These are phyloP conservation scores for Ormosia emarginata DNA, from an alignment of 306 rosid genomes.

Conservation along the genomic window DNA sequence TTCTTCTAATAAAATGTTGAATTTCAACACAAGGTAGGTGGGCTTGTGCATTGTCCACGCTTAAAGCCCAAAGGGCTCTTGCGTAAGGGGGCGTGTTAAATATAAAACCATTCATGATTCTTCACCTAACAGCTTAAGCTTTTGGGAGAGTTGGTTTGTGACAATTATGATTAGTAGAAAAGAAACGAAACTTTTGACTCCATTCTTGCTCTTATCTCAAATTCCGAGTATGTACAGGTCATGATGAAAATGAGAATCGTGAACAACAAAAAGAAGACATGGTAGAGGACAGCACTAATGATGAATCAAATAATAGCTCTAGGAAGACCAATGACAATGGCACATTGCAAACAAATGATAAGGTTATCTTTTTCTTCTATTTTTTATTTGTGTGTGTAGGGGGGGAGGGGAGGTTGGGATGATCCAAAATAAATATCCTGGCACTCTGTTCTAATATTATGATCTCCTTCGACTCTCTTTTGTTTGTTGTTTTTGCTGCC, in stretches of 20 bases:
- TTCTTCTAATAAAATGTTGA: not conserved
- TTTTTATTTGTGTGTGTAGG: not conserved
- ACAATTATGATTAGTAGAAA: not conserved
- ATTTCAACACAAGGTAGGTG: not conserved
- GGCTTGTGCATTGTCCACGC: not conserved
- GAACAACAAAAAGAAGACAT: conserved; percentile 30
- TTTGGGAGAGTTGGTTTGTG: not conserved
- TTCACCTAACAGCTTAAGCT: not conserved
- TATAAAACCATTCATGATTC: not conserved
- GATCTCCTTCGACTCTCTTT: not conserved
- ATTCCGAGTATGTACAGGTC: conserved; percentile 29
- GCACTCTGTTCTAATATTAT: not conserved
- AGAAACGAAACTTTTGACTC: not conserved
- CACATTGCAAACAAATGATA: conserved; percentile 41
- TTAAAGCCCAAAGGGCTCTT: not conserved
- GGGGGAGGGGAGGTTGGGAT: not conserved
- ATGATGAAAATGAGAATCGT: conserved; percentile 23
- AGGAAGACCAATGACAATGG: conserved; percentile 16
- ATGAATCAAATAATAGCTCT: conserved; percentile 22
- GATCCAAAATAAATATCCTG: conserved; percentile 8
- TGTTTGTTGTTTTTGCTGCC: conserved; percentile 11
- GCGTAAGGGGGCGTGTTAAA: not conserved
- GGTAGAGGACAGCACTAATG: conserved; percentile 31
- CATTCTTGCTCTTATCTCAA: not conserved
- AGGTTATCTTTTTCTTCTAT: conserved; percentile 38